These are phyloP conservation scores for Pseudogymnoascus sp. DNA, from an alignment of 2,329 filamentous ascomycete species.

Conservation along the genomic window DNA sequence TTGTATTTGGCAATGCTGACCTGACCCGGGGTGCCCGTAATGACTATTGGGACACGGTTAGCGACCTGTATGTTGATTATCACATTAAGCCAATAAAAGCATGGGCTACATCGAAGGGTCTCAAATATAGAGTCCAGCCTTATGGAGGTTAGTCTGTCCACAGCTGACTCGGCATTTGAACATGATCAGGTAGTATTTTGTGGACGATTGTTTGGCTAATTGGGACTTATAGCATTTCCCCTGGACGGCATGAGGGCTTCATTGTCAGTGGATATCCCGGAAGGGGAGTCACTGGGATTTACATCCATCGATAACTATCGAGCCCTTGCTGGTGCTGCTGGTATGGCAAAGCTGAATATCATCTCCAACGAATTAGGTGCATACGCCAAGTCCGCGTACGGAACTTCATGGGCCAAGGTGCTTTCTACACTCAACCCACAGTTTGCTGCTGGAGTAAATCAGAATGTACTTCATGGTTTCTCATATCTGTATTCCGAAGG, in stretches of 20 bases:
- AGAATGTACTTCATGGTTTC: constrained; percentile 4
- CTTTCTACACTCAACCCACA: constrained; percentile 9
- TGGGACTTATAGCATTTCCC: background rate
- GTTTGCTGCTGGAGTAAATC: constrained; percentile 9
- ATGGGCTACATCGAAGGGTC: background rate
- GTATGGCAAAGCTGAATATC: constrained; percentile 12
- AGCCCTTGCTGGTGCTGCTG: constrained; percentile 12
- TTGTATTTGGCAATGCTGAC: background rate
- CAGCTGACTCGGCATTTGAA: background rate
- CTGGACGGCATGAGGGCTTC: background rate
- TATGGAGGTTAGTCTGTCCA: background rate
- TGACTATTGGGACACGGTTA: background rate
- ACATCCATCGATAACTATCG: constrained; percentile 8
- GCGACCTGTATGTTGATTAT: background rate
- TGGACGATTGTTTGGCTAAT: background rate
- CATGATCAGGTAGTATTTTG: background rate
- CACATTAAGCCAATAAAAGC: background rate
- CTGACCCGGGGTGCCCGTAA: background rate
- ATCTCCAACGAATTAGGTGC: constrained; percentile 12
- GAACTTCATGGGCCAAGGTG: constrained; percentile 12
- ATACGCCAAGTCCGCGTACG: constrained; percentile 11
- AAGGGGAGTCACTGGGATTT: background rate
- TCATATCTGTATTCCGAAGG: constrained; percentile 4
- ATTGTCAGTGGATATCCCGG: background rate
- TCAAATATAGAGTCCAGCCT: background rate